Percentiles rank a stretch among this genome's conserved stretches.
These are phyloP conservation scores for Ogataea degrootiae DNA, from an alignment of 805 yeast species.

Conservation along the genomic window DNA sequence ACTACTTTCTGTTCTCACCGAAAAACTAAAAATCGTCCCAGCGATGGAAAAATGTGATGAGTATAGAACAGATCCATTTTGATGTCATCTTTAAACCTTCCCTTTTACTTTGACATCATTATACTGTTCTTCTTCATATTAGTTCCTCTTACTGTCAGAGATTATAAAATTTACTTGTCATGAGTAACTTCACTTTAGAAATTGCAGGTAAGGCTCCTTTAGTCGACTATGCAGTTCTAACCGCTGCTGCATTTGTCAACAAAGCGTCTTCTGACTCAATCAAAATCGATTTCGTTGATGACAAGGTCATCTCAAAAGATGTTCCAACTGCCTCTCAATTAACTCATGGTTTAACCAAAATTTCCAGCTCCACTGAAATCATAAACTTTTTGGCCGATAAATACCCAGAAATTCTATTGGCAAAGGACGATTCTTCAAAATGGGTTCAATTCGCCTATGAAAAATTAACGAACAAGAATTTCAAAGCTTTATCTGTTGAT, in stretches of 20 bases:
- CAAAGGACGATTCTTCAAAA: constrained; percentile 38
- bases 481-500: constrained; percentile 73
- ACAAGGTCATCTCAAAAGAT: constrained; percentile 50
- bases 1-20: too few relatives aligned
- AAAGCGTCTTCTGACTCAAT: constrained; percentile 42
- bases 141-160: neutral
- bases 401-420: constrained; percentile 43
- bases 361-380: constrained; percentile 39
- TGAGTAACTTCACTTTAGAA: constrained; percentile 42
- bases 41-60: too few relatives aligned
- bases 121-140: neutral
- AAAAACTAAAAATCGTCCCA: too few relatives aligned
- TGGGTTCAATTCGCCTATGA: constrained; percentile 69
- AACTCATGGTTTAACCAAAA: constrained; percentile 38
- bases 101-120: neutral
- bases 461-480: constrained; percentile 75
- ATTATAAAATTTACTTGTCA: neutral
- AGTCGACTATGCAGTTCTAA: constrained; percentile 72
- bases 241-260: constrained; percentile 75
- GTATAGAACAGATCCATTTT: too few relatives aligned
- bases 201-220: constrained; percentile 84
- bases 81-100: too few relatives aligned
- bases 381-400: constrained; percentile 46
- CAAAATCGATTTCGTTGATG: constrained; percentile 65
- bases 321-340: constrained; percentile 39